phyloP scores from a whole-genome alignment of 1,139 yeast species.

The Nadsonia commutata region DNA sequence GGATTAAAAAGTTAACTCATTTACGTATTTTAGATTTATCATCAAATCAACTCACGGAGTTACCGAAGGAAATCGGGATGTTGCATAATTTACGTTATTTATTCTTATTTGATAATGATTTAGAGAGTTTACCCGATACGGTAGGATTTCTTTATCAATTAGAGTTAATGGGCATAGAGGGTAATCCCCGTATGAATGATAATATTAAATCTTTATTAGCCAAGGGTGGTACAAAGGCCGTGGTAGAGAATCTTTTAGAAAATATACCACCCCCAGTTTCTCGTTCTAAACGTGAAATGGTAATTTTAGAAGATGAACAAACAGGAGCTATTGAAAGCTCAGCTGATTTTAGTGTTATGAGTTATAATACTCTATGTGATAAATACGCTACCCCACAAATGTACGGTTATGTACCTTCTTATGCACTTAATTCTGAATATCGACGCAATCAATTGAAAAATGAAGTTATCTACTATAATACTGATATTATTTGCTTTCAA shows the following conservation, averaged over 20 bases:
- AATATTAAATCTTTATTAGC: conserved; percentile 53
- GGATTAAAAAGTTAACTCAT: conserved; percentile 53
- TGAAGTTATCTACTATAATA: conserved; percentile 47
- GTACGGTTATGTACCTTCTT: conserved; percentile 90
- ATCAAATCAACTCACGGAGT: conserved; percentile 49
- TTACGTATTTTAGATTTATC: conserved; percentile 79
- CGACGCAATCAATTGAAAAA: conserved; percentile 62
- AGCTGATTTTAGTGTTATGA: conserved; percentile 50
- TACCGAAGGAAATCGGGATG: conserved; percentile 76
- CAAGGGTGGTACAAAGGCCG: conserved; percentile 73
- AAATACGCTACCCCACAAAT: conserved; percentile 86
- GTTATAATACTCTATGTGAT: conserved; percentile 87
- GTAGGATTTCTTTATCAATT: conserved; percentile 79
- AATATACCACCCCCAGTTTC: conserved; percentile 51
- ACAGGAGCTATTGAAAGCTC: neutral
- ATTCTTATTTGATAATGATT: conserved; percentile 75
- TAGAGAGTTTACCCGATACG: conserved; percentile 62
- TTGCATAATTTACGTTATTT: conserved; percentile 69
- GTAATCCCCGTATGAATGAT: conserved; percentile 60
- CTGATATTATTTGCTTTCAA: conserved; percentile 82
- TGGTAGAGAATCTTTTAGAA: conserved; percentile 70
- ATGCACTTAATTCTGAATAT: conserved; percentile 96
- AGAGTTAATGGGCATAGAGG: conserved; percentile 82
- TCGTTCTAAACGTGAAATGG: conserved; percentile 72
- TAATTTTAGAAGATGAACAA: conserved; percentile 51